A percentile compares a stretch with the other conserved stretches of the same genome.
Conservation (phyloP, 179 eudicot species). For the Patellifolia procumbens region DNA sequence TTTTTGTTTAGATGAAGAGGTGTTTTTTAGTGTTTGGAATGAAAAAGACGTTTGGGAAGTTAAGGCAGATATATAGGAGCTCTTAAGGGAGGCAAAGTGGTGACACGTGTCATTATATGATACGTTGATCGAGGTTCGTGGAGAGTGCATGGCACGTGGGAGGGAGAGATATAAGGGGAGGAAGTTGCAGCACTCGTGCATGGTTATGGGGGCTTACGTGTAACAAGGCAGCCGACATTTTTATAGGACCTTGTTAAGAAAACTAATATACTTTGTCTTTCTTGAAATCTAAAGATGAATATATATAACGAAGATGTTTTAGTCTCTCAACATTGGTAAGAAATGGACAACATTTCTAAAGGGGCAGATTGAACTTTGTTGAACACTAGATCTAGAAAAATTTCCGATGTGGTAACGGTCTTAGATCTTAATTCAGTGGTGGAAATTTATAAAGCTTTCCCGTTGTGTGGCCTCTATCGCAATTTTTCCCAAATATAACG, state of each 20-base stretch:
- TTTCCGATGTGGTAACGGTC: no score
- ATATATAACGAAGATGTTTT: no score
- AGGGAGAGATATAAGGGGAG: not conserved
- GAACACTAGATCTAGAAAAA: no score
- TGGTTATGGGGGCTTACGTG: not conserved
- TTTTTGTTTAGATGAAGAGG: not conserved
- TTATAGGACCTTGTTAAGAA: not conserved
- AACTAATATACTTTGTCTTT: not conserved
- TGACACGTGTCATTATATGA: slow-evolving; percentile 30
- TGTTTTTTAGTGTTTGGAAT: slow-evolving; percentile 21
- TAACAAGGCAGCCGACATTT: slow-evolving; percentile 38
- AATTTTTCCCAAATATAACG: no score
- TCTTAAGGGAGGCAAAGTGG: not conserved
- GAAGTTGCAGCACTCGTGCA: not conserved
- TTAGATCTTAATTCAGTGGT: no score
- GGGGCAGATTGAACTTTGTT: no score
- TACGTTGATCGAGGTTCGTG: slow-evolving; percentile 9
- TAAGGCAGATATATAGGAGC: slow-evolving; percentile 16
- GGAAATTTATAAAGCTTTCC: no score
- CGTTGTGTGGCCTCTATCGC: no score
- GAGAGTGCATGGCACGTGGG: slow-evolving; percentile 29
- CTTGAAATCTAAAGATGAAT: not conserved
- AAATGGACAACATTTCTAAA: no score
- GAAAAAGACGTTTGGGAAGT: slow-evolving; percentile 12
- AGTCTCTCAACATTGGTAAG: no score